Conservation (phyloP, 305 asterid genomes). For the Fraxinus angustifolia region DNA sequence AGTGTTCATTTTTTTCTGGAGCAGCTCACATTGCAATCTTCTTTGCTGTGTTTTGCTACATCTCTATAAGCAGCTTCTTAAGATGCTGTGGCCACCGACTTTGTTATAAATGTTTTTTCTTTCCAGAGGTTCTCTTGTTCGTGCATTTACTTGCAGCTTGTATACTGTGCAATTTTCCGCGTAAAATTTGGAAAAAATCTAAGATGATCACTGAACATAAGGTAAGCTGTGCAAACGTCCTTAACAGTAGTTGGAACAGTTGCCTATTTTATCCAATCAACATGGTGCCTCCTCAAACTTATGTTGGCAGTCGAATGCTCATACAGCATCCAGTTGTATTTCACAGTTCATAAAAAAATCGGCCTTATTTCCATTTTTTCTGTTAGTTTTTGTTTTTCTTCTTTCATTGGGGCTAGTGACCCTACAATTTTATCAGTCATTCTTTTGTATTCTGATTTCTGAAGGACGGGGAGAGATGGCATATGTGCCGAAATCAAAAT, state of each 20-base stretch:
- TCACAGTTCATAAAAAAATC: too few species aligned
- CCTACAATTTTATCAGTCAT: background rate
- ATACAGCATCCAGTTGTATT: background rate
- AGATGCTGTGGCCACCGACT: background rate
- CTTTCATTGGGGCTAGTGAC: background rate
- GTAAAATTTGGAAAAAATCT: background rate
- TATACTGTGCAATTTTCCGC: background rate
- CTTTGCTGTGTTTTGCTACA: background rate
- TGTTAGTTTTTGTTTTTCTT: background rate
- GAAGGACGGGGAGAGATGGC: background rate
- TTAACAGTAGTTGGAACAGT: background rate
- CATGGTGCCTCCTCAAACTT: background rate
- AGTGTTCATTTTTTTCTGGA: too few species aligned
- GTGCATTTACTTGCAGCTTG: background rate
- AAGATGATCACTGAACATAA: background rate
- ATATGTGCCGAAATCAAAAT: conserved; percentile 13
- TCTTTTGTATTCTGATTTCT: background rate
- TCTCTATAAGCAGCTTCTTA: background rate
- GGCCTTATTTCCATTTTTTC: background rate
- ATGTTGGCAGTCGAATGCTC: background rate
- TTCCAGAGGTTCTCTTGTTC: background rate
- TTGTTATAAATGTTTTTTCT: background rate
- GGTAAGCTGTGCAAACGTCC: background rate
- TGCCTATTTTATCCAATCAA: background rate
- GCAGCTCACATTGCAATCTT: background rate